Percentiles rank a stretch among this genome's conserved stretches.
phyloP scores from a whole-genome alignment of 1,284 basidiomycete species.

The Leccinum fuscescens region DNA sequence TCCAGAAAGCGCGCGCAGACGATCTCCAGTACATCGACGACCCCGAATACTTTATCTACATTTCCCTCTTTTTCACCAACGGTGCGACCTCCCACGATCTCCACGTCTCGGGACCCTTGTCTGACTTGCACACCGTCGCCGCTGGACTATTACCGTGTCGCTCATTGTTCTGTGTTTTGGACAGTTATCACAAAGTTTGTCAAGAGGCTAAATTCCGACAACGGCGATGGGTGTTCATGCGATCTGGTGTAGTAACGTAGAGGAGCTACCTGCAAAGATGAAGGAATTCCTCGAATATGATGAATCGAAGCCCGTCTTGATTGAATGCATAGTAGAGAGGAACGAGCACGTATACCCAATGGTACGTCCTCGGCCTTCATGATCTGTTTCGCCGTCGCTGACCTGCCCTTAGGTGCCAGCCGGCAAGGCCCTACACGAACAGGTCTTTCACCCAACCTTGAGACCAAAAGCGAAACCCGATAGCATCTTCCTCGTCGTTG shows the following conservation, averaged over 20 bases:
- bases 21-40: constrained; percentile 79
- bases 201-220: constrained; percentile 85
- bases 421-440: constrained; percentile 90
- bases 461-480: constrained; percentile 28
- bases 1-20: constrained; percentile 68
- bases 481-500: constrained; percentile 30
- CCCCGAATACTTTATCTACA: constrained; percentile 71
- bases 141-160: background rate
- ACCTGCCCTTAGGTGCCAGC: constrained; percentile 62
- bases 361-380: constrained; percentile 43
- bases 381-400: constrained; percentile 2
- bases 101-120: background rate
- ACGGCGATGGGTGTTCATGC: constrained; percentile 89
- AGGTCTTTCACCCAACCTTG: constrained; percentile 63
- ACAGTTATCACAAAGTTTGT: constrained; percentile 85
- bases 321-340: constrained; percentile 87
- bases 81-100: constrained; percentile 38
- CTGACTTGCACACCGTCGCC: background rate
- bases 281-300: constrained; percentile 98
- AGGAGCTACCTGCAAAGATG: constrained; percentile 91
- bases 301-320: constrained; percentile 78
- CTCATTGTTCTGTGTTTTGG: background rate
- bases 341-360: constrained; percentile 96
- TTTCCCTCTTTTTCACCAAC: constrained; percentile 84
- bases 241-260: constrained; percentile 68